phyloP scores from a whole-genome alignment of 441 rosid genomes.

The Eruca vesicaria region DNA sequence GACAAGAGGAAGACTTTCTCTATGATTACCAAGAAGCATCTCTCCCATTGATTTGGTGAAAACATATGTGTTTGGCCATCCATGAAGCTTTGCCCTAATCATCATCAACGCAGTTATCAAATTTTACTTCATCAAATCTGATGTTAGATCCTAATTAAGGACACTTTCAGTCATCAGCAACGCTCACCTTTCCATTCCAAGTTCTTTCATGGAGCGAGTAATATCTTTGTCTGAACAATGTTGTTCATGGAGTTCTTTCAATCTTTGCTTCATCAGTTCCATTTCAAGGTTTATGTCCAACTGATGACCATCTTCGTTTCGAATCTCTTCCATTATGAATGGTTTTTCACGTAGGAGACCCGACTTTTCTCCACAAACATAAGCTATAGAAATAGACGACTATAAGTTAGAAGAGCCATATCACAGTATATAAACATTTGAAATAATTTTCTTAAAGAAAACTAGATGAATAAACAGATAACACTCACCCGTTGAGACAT shows the following conservation, averaged over 20 bases:
- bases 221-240: slow-evolving; percentile 48
- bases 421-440: background rate
- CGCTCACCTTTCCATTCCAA: slow-evolving; percentile 61
- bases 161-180: background rate
- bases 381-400: slow-evolving; percentile 42
- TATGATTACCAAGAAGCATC: slow-evolving; percentile 41
- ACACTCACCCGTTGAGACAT: slow-evolving; percentile 77
- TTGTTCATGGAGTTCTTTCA: slow-evolving; percentile 49
- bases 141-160: background rate
- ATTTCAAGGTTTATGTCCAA: slow-evolving; percentile 64
- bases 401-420: background rate
- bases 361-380: slow-evolving; percentile 34
- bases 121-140: background rate
- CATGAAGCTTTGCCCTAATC: slow-evolving; percentile 49
- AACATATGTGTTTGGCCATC: slow-evolving; percentile 69
- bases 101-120: background rate
- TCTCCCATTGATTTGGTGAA: slow-evolving; percentile 74
- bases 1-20: slow-evolving; percentile 39
- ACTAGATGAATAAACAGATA: background rate
- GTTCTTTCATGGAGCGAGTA: slow-evolving; percentile 50
- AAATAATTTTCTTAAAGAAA: background rate
- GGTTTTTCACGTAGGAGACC: slow-evolving; percentile 62
- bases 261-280: slow-evolving; percentile 43
- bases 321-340: slow-evolving; percentile 52
- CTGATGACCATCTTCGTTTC: slow-evolving; percentile 42